Evolutionary conservation across 768 basidiomycete genomes (phyloP), one percentile per base, ranked within the genome.

Genomic region (Panus rudis): DNA sequence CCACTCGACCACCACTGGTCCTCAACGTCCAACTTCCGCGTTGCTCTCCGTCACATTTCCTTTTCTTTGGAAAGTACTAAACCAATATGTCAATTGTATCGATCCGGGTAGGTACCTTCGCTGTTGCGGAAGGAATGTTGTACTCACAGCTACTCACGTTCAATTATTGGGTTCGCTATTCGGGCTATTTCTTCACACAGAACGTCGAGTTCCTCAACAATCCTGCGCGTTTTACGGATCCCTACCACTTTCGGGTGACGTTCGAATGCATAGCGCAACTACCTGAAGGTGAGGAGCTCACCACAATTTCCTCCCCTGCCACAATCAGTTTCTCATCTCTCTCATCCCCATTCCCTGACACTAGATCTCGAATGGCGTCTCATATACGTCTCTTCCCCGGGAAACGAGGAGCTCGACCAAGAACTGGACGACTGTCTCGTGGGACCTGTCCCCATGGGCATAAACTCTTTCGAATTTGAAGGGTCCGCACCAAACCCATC

Each of bases 351-450:
- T 23, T 35, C 39, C 17, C 16, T 10, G 26, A 20, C 44, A 22
- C 4, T 49, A 94, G 96, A 99, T 64, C 79, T 99, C 50, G 96
- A 99, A 63, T 99, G 96, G 96, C 83, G 83, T 52, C 82, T 99
- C 52, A 92, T 96, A 35, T 98, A 94, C 62, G 94, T 98, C 41
- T 91, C 96, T 2, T 91, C 86, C 3, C 93, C 94, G 0, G 92
- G 84, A 8, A 78, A 88, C 59, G 87, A 91, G 56, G 81, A 86
- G 30, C 84, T 85, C 38, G 96, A 99, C 63, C 96, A 99, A 61
- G 96, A 98, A 62, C 77, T 99, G 19, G 96, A 99, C 63, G 89
- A 91, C 57, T 97, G 92, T 63, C 82, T 97, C 54, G 96, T 99
- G 24, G 96, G 96, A 2, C 96, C 96, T 3, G 88, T 99, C 20